Evolutionary conservation across 2,329 filamentous ascomycete species (phyloP).

Genomic region (Elsinoe perseae): DNA sequence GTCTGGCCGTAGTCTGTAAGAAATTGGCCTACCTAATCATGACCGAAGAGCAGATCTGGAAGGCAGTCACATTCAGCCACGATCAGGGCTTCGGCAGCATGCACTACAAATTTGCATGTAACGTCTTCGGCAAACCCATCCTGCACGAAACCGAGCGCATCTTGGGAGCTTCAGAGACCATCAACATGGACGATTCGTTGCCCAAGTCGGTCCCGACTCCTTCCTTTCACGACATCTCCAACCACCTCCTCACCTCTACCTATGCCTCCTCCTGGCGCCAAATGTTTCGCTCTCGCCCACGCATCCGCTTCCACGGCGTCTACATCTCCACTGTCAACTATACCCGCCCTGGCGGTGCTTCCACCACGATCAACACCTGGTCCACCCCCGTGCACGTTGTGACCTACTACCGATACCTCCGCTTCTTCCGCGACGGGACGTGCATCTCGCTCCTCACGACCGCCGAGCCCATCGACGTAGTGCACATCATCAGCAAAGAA

Average conservation of each 20-base stretch:
- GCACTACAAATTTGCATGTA: slow-evolving; percentile 68
- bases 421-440: slow-evolving; percentile 86
- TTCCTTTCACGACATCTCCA: slow-evolving; percentile 15
- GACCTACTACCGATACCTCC: slow-evolving; percentile 94
- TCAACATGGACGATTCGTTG: not conserved
- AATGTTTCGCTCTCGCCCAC: slow-evolving; percentile 75
- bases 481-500: slow-evolving; percentile 71
- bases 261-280: slow-evolving; percentile 40
- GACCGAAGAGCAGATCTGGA: slow-evolving; percentile 83
- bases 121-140: slow-evolving; percentile 44
- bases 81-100: slow-evolving; percentile 76
- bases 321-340: slow-evolving; percentile 98
- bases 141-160: slow-evolving; percentile 22
- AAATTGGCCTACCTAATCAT: slow-evolving; percentile 75
- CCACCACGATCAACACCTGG: slow-evolving; percentile 66
- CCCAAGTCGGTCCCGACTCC: not conserved
- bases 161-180: slow-evolving; percentile 12
- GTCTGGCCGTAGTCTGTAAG: slow-evolving; percentile 75
- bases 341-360: slow-evolving; percentile 68
- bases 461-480: slow-evolving; percentile 73
- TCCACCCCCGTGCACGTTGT: slow-evolving; percentile 82
- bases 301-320: slow-evolving; percentile 87
- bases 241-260: slow-evolving; percentile 23
- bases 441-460: slow-evolving; percentile 74
- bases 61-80: slow-evolving; percentile 58